Evolutionary conservation across 768 basidiomycete species (phyloP).

Genomic region (Phanerochaete sordida): DNA sequence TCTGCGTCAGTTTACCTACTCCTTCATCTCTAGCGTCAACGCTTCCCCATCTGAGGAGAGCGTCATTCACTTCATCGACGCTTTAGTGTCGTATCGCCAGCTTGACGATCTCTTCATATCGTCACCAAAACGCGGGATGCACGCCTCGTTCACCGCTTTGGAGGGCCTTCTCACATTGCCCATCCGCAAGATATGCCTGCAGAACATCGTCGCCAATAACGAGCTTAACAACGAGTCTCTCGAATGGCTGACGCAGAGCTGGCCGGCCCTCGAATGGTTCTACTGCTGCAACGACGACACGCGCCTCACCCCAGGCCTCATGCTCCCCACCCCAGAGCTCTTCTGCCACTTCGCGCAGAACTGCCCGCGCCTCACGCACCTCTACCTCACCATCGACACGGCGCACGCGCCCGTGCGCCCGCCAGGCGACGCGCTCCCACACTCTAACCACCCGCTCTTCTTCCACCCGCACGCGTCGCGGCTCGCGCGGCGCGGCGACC

Average conservation of each 20-base stretch:
- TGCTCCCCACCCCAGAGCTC: not conserved
- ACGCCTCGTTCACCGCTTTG: not conserved
- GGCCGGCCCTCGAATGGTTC: not conserved
- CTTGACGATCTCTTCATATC: not conserved
- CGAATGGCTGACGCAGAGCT: not conserved
- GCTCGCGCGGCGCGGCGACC: not conserved
- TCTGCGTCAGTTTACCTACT: not conserved
- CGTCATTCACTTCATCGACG: not conserved
- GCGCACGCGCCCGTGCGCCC: not conserved
- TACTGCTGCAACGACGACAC: conserved; percentile 7
- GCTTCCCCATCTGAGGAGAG: not conserved
- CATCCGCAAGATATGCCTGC: not conserved
- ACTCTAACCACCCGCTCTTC: not conserved
- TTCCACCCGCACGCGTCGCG: conserved; percentile 3
- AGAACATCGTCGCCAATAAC: not conserved
- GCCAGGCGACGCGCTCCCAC: not conserved
- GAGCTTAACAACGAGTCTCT: not conserved
- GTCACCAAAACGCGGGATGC: not conserved
- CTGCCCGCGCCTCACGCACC: not conserved
- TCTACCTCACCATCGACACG: not conserved
- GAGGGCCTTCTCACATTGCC: not conserved
- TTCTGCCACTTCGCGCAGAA: not conserved
- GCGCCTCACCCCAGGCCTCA: not conserved
- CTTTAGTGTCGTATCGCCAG: not conserved
- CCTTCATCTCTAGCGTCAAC: not conserved